Evolutionary conservation across 768 basidiomycete genomes (phyloP), one percentile per base, ranked within the genome.

Genomic region (Tulasnella sp.): DNA sequence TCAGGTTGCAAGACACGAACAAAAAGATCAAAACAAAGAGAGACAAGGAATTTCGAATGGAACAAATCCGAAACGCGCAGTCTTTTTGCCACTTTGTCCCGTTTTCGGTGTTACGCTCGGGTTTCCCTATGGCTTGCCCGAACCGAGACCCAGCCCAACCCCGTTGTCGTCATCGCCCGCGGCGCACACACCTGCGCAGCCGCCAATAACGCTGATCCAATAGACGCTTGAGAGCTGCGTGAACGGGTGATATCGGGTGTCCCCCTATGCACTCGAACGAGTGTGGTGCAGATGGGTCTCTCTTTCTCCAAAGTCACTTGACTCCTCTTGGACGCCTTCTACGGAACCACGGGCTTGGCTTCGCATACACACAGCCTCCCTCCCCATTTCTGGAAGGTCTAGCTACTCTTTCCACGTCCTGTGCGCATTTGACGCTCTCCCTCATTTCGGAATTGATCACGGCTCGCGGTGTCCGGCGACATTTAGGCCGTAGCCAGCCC

Each of bases 301-400:
- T 8, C 18, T 19, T 16, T 68, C 24, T 16, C 21, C n/a, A n/a
- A 68, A 34, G 62, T 68, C 62, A 68, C 72, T 74, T 74, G 72
- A 46, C 44, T 39, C 39, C 38, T n/a, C 71, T 36, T 36, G 36
- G 40, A 24, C 34, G 52, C 52, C 27, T 68, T 68, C 62, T 34
- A 31, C 62, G 62, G 14, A 44, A 68, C 62, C 62, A 68, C 62
- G 62, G 62, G 34, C 62, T 68, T 68, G 62, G 62, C 5, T 24
- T 58, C 62, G 12, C 34, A 10, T 10, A 34, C 62, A 34, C 62
- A 68, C 62, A 68, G 62, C 62, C 62, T 10, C 62, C 62, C 31
- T 74, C 72, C 34, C 39, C 72, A 38, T 74, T 46, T 74, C 72
- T 39, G 39, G 72, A 74, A 74, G 72, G 72, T 74, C 36, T 68